These are phyloP conservation scores for Fagopyrum esculentum DNA, from an alignment of 148 eudicot genomes.

Conservation along the genomic window DNA sequence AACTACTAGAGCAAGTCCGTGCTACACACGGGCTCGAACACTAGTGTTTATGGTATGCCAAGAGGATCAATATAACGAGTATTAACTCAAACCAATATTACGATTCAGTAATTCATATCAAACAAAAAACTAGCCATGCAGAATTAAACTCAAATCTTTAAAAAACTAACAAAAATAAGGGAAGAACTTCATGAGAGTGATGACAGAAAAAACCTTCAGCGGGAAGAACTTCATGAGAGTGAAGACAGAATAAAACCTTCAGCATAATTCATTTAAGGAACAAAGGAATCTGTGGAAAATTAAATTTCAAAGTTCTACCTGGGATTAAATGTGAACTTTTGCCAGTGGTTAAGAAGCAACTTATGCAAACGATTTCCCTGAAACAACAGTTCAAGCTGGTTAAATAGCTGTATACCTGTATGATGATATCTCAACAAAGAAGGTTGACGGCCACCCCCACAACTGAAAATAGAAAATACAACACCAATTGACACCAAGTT, in stretches of 20 bases:
- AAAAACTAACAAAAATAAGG: not conserved
- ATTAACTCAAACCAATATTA: not conserved
- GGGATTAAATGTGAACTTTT: constrained; percentile 90
- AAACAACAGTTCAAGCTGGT: constrained; percentile 13
- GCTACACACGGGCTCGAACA: too few species aligned
- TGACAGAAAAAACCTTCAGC: not conserved
- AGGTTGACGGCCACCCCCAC: not conserved
- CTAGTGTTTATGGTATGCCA: not conserved
- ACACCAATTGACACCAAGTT: not conserved
- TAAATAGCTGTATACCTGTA: not conserved
- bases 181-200: not conserved
- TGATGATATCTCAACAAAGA: not conserved
- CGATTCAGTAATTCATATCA: not conserved
- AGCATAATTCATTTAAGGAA: not conserved
- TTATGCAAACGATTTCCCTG: constrained; percentile 97
- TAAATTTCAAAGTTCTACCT: constrained; percentile 35
- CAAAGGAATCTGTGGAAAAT: not conserved
- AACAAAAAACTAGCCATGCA: not conserved
- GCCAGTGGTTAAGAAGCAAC: constrained; percentile 86
- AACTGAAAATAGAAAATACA: not conserved
- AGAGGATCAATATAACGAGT: not conserved
- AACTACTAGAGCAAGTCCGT: too few species aligned
- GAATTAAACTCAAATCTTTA: not conserved
- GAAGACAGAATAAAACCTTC: not conserved
- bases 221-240: not conserved